Conservation (phyloP, 257 asterid species). For the Scutellaria galericulata region DNA sequence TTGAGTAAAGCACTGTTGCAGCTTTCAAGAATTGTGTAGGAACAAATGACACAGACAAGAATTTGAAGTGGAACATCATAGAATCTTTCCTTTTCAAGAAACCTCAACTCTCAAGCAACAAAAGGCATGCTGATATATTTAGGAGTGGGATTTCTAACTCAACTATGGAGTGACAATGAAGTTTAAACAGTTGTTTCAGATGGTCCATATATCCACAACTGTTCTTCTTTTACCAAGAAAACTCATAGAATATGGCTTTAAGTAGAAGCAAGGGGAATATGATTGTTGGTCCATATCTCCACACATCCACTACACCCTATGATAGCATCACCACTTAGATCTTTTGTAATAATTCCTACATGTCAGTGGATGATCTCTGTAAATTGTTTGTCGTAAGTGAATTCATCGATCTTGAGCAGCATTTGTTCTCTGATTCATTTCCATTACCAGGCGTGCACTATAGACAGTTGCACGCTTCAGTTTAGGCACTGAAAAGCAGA, state of each 20-base stretch:
- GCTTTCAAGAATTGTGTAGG: not conserved
- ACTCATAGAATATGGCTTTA: conserved; percentile 28
- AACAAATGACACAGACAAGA: conserved; percentile 5
- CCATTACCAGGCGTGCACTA: conserved; percentile 35
- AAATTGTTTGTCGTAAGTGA: too few species aligned
- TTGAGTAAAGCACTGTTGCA: not conserved
- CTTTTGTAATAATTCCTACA: not conserved
- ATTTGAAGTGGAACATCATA: not conserved
- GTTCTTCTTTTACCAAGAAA: conserved; percentile 9
- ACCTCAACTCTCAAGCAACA: not conserved
- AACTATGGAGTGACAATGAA: too few species aligned
- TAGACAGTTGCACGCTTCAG: conserved; percentile 25
- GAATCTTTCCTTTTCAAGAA: not conserved
- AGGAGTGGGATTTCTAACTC: conserved; percentile 6
- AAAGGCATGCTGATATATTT: not conserved
- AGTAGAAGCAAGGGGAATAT: conserved; percentile 45
- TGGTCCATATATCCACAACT: conserved; percentile 34
- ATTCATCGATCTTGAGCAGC: conserved; percentile 14
- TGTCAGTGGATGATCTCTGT: not conserved
- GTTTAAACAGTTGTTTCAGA: not conserved
- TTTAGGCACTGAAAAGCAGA: conserved; percentile 3
- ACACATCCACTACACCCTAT: conserved; percentile 28
- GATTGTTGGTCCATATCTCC: conserved; percentile 39
- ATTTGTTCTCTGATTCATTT: conserved; percentile 16
- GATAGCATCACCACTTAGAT: conserved; percentile 27